These are phyloP conservation scores for Ceriops zippeliana DNA, from an alignment of 345 rosid genomes.

Conservation along the genomic window DNA sequence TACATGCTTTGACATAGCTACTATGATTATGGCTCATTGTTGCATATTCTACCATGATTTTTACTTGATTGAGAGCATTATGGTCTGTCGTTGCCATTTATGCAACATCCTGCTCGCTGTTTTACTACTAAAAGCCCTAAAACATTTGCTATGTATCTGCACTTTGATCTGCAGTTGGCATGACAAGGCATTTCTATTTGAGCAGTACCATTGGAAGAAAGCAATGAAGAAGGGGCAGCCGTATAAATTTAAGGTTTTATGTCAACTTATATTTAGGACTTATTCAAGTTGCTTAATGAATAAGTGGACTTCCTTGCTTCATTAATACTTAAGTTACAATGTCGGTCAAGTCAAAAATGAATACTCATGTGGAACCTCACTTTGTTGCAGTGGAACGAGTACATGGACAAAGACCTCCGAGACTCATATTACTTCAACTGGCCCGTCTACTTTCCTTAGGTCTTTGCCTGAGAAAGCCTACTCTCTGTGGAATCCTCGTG, in stretches of 20 bases:
- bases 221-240: conserved; percentile 70
- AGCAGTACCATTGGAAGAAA: conserved; percentile 83
- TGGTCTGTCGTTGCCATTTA: no score
- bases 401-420: conserved; percentile 64
- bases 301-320: neutral
- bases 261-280: neutral
- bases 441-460: conserved; percentile 77
- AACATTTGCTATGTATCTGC: conserved; percentile 4
- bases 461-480: neutral
- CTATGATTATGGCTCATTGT: neutral
- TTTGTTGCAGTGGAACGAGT: conserved; percentile 72
- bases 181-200: conserved; percentile 81
- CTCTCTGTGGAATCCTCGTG: neutral
- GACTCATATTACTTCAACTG: conserved; percentile 77
- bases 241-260: conserved; percentile 66
- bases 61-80: neutral
- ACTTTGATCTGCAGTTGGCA: conserved; percentile 64
- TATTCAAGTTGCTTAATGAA: neutral
- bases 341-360: neutral
- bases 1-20: neutral
- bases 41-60: neutral
- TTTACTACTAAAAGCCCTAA: no score
- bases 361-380: neutral
- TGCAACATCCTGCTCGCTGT: no score
- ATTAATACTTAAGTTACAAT: neutral